phyloP scores from a whole-genome alignment of 306 rosid species.

The Rubus parviflorus region DNA sequence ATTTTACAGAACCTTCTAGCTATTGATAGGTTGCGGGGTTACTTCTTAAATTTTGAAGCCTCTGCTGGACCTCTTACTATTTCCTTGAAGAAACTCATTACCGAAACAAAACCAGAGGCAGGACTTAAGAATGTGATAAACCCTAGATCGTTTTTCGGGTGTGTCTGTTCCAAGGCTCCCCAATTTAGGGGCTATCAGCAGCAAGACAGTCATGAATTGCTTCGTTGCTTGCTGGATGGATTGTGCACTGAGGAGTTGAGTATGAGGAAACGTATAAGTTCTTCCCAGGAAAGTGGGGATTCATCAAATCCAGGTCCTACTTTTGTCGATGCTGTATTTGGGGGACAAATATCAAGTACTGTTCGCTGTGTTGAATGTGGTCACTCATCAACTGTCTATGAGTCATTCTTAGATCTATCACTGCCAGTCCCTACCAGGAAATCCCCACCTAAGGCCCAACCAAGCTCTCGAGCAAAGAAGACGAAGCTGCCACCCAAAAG shows the following conservation, averaged over 20 bases:
- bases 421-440: conserved; percentile 88
- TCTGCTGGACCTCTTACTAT: conserved; percentile 63
- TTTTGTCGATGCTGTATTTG: conserved; percentile 74
- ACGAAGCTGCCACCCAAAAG: conserved; percentile 68
- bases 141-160: conserved; percentile 82
- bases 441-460: conserved; percentile 56
- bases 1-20: conserved; percentile 85
- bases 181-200: conserved; percentile 92
- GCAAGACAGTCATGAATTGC: conserved; percentile 96
- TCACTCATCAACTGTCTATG: conserved; percentile 81
- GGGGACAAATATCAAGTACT: conserved; percentile 88
- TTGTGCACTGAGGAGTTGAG: conserved; percentile 72
- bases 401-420: conserved; percentile 90
- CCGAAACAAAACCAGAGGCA: conserved; percentile 59
- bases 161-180: conserved; percentile 78
- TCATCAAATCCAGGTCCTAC: conserved; percentile 49
- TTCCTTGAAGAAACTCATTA: conserved; percentile 74
- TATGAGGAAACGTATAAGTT: conserved; percentile 47
- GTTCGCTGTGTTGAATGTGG: conserved; percentile 81
- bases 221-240: conserved; percentile 83
- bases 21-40: conserved; percentile 58
- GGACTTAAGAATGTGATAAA: conserved; percentile 59
- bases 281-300: conserved; percentile 44
- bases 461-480: conserved; percentile 55
- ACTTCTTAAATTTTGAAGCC: conserved; percentile 51